Conservation (phyloP, 1,284 basidiomycete species). For the Neolentinus lepideus region DNA sequence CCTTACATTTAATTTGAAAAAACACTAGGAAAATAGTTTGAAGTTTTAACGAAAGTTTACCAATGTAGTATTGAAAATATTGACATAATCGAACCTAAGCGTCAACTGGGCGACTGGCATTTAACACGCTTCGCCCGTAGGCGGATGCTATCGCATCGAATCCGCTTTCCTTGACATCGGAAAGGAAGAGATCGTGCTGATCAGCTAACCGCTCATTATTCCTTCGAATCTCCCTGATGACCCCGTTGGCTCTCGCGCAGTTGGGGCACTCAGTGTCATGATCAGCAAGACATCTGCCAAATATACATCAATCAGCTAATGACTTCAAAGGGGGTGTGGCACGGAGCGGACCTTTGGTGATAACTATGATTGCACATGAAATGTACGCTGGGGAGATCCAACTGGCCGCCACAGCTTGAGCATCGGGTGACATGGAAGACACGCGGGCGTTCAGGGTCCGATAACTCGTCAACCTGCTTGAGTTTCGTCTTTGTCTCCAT, state of each 20-base stretch:
- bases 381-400: constrained; percentile 90
- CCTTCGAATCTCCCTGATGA: constrained; percentile 81
- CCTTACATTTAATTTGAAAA: not conserved
- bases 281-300: constrained; percentile 69
- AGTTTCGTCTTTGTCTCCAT: constrained; percentile 78
- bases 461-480: constrained; percentile 76
- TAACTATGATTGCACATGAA: constrained; percentile 99
- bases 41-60: too few relatives aligned
- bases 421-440: constrained; percentile 95
- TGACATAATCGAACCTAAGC: too few relatives aligned
- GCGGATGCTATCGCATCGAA: constrained; percentile 78
- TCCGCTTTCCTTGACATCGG: constrained; percentile 80
- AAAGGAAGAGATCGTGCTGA: constrained; percentile 85
- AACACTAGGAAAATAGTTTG: too few relatives aligned
- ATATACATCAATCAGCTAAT: constrained; percentile 1
- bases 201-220: constrained; percentile 80
- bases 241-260: constrained; percentile 82
- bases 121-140: constrained; percentile 72
- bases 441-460: constrained; percentile 68
- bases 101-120: constrained; percentile 20
- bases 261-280: constrained; percentile 85
- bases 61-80: too few relatives aligned
- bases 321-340: not conserved
- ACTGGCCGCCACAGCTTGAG: constrained; percentile 78
- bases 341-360: constrained; percentile 70